Conservation (phyloP, 768 basidiomycete species). For the Neoboletus brunneissimus region DNA sequence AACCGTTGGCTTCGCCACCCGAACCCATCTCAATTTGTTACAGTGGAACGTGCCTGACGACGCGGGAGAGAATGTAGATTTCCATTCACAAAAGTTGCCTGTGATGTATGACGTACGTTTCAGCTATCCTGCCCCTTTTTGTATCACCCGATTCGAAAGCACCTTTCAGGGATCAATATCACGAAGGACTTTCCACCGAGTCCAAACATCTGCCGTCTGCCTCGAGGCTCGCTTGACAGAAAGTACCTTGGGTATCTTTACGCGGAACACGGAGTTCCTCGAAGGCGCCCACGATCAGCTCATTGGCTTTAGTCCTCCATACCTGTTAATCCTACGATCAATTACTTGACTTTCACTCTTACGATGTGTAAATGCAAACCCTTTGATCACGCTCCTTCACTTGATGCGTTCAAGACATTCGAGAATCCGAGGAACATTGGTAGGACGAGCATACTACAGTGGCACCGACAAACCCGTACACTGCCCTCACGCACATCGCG, state of each 20-base stretch:
- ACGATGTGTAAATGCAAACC: not conserved
- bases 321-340: too few species aligned
- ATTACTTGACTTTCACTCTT: not conserved
- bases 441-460: not conserved
- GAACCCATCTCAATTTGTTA: not conserved
- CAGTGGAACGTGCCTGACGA: not conserved
- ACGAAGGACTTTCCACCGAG: too few species aligned
- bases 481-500: not conserved
- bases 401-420: not conserved
- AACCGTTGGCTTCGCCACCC: slow-evolving; percentile 11
- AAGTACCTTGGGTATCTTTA: too few species aligned
- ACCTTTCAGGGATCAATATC: not conserved
- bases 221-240: too few species aligned
- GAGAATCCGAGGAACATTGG: not conserved
- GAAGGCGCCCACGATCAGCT: too few species aligned
- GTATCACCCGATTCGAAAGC: not conserved
- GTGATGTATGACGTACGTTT: not conserved
- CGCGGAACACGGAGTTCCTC: too few species aligned
- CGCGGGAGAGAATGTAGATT: not conserved
- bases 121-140: not conserved
- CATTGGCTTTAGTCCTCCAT: too few species aligned
- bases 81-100: not conserved
- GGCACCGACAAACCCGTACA: not conserved
- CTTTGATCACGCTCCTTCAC: not conserved
- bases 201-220: not conserved